These are phyloP conservation scores for Priceomyces medius DNA, from an alignment of 805 yeast species.

Conservation along the genomic window DNA sequence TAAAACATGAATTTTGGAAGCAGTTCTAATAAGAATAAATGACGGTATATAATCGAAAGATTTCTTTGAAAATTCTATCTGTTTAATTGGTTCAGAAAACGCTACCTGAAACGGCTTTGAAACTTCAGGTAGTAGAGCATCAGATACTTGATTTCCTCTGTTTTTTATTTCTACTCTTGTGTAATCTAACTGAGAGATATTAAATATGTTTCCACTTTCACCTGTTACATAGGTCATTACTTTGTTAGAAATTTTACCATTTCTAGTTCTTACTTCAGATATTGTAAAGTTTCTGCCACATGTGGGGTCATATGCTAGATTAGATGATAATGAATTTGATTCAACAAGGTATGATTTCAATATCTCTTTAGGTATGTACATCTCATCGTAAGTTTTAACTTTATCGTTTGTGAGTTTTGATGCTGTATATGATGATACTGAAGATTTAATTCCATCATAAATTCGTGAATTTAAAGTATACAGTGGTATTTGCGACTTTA, in stretches of 20 bases:
- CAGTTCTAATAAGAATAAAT: conserved; percentile 39
- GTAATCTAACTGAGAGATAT: conserved; percentile 19
- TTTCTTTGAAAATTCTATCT: conserved; percentile 33
- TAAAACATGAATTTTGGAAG: conserved; percentile 30
- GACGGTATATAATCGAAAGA: conserved; percentile 21
- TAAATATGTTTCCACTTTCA: conserved; percentile 25
- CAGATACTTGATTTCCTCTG: conserved; percentile 9
- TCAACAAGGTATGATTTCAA: conserved; percentile 21
- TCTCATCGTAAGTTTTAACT: conserved; percentile 6
- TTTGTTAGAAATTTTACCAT: conserved; percentile 5
- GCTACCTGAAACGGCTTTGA: conserved; percentile 16
- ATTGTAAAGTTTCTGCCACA: conserved; percentile 21
- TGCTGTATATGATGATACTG: conserved; percentile 1
- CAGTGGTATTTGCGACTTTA: conserved; percentile 7
- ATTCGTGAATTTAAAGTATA: conserved; percentile 12
- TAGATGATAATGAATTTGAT: conserved; percentile 23
- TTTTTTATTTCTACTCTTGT: conserved; percentile 3
- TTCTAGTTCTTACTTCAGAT: conserved; percentile 11
- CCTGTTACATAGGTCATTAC: conserved; percentile 32
- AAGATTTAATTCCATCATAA: conserved; percentile 11
- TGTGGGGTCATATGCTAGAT: conserved; percentile 35
- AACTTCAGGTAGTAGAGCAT: conserved; percentile 13
- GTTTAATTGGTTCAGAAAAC: conserved; percentile 39
- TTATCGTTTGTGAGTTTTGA: neutral
- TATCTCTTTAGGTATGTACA: conserved; percentile 24